These are phyloP conservation scores for Sporothrix euskadiensis DNA, from an alignment of 2,329 filamentous ascomycete species.

Conservation along the genomic window DNA sequence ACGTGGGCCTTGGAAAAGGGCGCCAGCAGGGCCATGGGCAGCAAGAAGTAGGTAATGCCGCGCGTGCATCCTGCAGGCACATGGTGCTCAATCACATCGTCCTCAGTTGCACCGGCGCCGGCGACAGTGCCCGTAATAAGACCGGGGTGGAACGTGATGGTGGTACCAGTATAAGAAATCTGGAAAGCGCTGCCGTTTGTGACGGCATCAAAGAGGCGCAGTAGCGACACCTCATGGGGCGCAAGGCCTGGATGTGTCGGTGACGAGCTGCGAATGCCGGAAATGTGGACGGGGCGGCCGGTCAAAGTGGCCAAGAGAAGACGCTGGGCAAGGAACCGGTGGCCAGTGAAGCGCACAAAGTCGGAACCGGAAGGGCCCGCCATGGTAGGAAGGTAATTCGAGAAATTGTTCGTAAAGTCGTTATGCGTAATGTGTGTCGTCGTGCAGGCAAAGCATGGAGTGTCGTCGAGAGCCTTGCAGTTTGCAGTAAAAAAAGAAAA, in stretches of 20 bases:
- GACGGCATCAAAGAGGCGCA: conserved; percentile 88
- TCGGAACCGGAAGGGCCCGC: conserved; percentile 21
- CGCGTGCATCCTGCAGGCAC: conserved; percentile 74
- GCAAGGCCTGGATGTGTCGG: conserved; percentile 85
- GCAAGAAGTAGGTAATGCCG: conserved; percentile 87
- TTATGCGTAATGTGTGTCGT: neutral
- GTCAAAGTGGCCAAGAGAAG: conserved; percentile 89
- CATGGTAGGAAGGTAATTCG: conserved; percentile 2
- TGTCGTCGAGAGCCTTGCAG: neutral
- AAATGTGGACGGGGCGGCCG: conserved; percentile 85
- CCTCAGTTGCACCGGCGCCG: conserved; percentile 65
- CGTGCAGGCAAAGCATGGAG: neutral
- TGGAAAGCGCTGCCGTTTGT: conserved; percentile 95
- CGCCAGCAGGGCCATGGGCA: conserved; percentile 84
- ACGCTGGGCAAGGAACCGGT: conserved; percentile 78
- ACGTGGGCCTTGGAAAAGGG: conserved; percentile 91
- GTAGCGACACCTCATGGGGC: conserved; percentile 90
- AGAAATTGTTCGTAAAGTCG: neutral
- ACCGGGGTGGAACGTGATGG: conserved; percentile 86
- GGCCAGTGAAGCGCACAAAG: conserved; percentile 69
- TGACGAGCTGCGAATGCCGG: conserved; percentile 86
- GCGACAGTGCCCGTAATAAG: conserved; percentile 83
- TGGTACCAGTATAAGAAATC: conserved; percentile 94
- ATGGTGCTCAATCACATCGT: conserved; percentile 78
- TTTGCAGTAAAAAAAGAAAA: conserved; percentile 8